Evolutionary conservation across 805 yeast genomes (phyloP), one percentile per base, ranked within the genome.

Genomic region (Suhomyces sp.): DNA sequence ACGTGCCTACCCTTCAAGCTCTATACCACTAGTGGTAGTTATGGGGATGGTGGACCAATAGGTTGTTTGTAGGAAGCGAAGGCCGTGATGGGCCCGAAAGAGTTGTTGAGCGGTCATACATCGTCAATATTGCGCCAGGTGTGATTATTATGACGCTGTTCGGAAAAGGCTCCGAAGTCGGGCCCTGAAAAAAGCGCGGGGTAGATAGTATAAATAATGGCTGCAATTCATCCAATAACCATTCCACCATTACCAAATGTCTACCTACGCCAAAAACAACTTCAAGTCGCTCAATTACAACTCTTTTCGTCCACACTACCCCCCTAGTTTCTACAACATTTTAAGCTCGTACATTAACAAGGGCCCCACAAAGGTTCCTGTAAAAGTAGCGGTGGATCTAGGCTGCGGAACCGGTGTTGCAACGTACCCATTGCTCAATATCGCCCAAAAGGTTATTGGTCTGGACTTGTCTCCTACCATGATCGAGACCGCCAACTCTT

Each of bases 361-460:
- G 24, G 54, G 55, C 6, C 44, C 48, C 12, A 25, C 48, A 1
- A 53, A 52, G 22, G 43, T 57, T 12, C 63, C 65, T 3, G 55
- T 65, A 3, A 44, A 51, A 2, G 56, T 53, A 7, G 58, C 83
- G 6, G 64, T 68, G 60, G 71, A 67, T 60, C 58, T 79, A 44
- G 85, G 85, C 0, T 78, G 83, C 57, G 85, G 84, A 1, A 78
- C 84, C 1, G 85, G 84, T 0, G 77, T 75, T 22, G 82, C 81
- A 0, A 70, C 80, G 1, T 66, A 72, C 48, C 81, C 81, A 2
- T 59, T 81, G 46, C 64, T 77, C 25, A 63, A 68, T 35, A 49
- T 73, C 15, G 64, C 77, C 22, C 58, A 73, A 0, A 61, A 65
- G 15, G 77, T 78, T 4, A 60, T 68, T 13, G 82, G 82, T 0